phyloP scores from a whole-genome alignment of 768 basidiomycete genomes.

The Rhizopogon vulgaris region DNA sequence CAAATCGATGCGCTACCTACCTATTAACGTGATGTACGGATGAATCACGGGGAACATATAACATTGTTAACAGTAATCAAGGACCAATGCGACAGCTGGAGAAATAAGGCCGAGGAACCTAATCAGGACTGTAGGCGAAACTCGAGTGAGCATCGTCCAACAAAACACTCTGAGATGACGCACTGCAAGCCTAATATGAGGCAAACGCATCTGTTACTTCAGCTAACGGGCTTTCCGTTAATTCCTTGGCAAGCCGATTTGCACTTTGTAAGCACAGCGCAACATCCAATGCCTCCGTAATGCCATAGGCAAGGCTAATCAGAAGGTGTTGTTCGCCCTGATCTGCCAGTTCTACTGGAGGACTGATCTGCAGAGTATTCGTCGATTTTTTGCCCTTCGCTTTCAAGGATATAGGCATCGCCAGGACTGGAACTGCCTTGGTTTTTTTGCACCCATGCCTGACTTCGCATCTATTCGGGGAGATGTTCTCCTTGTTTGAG shows the following conservation, averaged over 20 bases:
- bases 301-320: neutral
- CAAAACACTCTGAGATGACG: neutral
- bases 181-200: neutral
- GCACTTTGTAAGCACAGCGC: neutral
- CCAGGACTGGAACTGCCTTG: neutral
- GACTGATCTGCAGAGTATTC: neutral
- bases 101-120: neutral
- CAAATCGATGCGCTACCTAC: no score
- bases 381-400: neutral
- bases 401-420: neutral
- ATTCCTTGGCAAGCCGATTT: constrained; percentile 4
- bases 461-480: no score
- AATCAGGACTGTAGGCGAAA: neutral
- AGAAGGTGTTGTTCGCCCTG: neutral
- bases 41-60: neutral
- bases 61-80: neutral
- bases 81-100: neutral
- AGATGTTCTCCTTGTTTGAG: neutral
- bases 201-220: constrained; percentile 7
- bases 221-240: constrained; percentile 8
- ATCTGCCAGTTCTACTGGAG: neutral
- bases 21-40: neutral
- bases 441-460: neutral
- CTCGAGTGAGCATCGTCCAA: neutral
- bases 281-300: neutral